Conservation (phyloP, 495 filamentous ascomycete genomes). For the Penicillium verhagenii region DNA sequence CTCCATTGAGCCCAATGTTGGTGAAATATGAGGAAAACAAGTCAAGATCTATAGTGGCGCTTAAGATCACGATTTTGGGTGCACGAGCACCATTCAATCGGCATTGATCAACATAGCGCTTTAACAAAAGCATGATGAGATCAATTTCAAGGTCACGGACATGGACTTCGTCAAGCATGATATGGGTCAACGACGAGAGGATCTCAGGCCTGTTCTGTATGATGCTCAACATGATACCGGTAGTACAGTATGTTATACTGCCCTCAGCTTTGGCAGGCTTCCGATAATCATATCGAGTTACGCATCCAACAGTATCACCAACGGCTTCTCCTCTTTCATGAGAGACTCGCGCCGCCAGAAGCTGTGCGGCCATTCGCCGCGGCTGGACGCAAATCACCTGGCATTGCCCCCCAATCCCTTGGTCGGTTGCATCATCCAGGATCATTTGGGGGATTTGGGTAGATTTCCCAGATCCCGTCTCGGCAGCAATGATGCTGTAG, state of each 20-base stretch:
- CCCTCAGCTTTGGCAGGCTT: conserved; percentile 23
- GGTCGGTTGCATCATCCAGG: conserved; percentile 48
- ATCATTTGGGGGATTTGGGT: conserved; percentile 63
- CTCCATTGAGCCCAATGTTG: conserved; percentile 25
- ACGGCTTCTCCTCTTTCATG: conserved; percentile 50
- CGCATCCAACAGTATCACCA: conserved; percentile 52
- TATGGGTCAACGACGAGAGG: conserved; percentile 47
- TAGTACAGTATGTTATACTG: conserved; percentile 57
- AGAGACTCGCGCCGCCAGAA: conserved; percentile 55
- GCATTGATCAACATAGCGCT: conserved; percentile 41
- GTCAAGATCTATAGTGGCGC: conserved; percentile 56
- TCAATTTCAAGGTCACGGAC: conserved; percentile 57
- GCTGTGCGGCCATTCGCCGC: conserved; percentile 54
- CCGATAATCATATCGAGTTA: conserved; percentile 49
- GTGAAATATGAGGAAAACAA: conserved; percentile 56
- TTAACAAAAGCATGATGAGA: conserved; percentile 55
- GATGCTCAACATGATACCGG: conserved; percentile 53
- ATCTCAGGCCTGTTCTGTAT: conserved; percentile 39
- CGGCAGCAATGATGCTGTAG: conserved; percentile 55
- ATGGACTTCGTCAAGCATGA: conserved; percentile 63
- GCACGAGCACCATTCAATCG: conserved; percentile 28
- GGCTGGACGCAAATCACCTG: conserved; percentile 56
- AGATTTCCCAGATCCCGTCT: conserved; percentile 60
- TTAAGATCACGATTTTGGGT: conserved; percentile 59
- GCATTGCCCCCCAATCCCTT: conserved; percentile 13